phyloP scores from a whole-genome alignment of 2,329 filamentous ascomycete species.

The Colletotrichum musicola region DNA sequence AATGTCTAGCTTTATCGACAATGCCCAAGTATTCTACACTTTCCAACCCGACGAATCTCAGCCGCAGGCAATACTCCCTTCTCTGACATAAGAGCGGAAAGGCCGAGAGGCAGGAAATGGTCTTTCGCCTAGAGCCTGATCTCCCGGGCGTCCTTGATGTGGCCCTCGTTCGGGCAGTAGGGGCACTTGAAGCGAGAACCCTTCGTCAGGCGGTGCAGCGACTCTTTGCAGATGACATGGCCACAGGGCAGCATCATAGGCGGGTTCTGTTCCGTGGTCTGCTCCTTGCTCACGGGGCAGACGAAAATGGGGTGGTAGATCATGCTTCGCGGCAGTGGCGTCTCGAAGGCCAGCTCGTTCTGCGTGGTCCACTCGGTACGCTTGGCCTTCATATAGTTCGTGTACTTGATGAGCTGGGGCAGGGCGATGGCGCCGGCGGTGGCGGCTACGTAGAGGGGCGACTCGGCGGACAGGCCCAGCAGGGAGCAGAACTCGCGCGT shows the following conservation, averaged over 20 bases:
- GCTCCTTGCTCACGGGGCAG: slow-evolving; percentile 96
- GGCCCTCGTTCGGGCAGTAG: slow-evolving; percentile 90
- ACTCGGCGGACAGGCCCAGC: slow-evolving; percentile 89
- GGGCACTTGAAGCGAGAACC: slow-evolving; percentile 91
- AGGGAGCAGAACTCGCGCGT: slow-evolving; percentile 95
- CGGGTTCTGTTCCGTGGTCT: slow-evolving; percentile 91
- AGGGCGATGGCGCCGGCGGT: slow-evolving; percentile 94
- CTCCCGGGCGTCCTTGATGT: slow-evolving; percentile 79
- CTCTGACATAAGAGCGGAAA: not conserved
- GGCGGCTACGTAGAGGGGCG: slow-evolving; percentile 90
- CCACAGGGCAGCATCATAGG: slow-evolving; percentile 98
- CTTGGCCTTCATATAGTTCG: slow-evolving; percentile 87
- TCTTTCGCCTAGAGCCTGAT: slow-evolving; percentile 69
- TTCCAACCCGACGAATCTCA: not conserved
- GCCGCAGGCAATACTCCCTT: not conserved
- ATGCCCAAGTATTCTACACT: not conserved
- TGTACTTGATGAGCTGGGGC: slow-evolving; percentile 89
- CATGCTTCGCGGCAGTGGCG: slow-evolving; percentile 69
- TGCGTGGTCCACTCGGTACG: slow-evolving; percentile 95
- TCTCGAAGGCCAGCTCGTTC: slow-evolving; percentile 88
- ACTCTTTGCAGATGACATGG: slow-evolving; percentile 91
- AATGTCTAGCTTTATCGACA: slow-evolving; percentile 28
- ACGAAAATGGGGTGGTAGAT: slow-evolving; percentile 97
- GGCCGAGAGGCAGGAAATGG: too few relatives aligned
- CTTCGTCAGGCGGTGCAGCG: slow-evolving; percentile 83